Percentiles rank a stretch among this genome's conserved stretches.
Evolutionary conservation across 306 rosid species (phyloP).

Genomic region (Fragaria vesca): DNA sequence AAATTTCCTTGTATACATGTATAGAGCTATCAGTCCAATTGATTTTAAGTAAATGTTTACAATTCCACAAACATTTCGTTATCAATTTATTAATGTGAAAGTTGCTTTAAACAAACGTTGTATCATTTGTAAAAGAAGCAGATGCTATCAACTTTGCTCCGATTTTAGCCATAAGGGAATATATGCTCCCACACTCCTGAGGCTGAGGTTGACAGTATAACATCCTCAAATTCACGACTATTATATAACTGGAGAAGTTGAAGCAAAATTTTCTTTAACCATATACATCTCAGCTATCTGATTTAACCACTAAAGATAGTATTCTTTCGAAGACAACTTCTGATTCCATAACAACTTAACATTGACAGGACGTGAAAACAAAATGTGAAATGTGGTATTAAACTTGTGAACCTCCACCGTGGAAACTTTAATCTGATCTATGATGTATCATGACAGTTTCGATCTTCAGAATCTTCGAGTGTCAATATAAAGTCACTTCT

Average conservation of each 20-base stretch:
- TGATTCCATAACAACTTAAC: neutral
- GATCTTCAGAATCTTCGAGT: neutral
- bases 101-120: neutral
- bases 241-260: neutral
- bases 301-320: neutral
- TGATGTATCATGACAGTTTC: neutral
- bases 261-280: neutral
- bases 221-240: neutral
- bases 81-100: neutral
- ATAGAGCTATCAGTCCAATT: neutral
- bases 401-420: neutral
- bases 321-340: neutral
- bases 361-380: neutral
- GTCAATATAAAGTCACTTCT: constrained; percentile 11
- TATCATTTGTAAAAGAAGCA: neutral
- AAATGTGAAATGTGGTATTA: neutral
- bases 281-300: neutral
- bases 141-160: neutral
- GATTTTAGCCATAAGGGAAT: neutral
- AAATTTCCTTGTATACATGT: neutral
- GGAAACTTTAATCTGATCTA: neutral
- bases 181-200: neutral
- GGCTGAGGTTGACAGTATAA: neutral
- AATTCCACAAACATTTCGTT: neutral
- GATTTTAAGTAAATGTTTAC: neutral